Evolutionary conservation across 129 eudicot species (phyloP), one percentile per base, ranked within the genome.

Genomic region (Lactuca saligna): DNA sequence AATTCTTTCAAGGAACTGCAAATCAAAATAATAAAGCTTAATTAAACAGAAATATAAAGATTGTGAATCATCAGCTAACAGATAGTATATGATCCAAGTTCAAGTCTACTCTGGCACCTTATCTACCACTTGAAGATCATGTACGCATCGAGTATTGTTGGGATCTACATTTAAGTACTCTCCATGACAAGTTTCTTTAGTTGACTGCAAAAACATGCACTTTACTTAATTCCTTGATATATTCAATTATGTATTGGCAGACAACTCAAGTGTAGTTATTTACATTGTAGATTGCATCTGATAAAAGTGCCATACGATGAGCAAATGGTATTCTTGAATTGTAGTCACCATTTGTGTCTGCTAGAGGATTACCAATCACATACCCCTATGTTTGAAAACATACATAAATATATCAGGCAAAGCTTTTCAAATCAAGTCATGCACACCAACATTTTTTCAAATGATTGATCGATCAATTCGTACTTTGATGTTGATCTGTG

Each of bases 1-100:
- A 42, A 60, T 60, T 48, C 64, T 34, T 54, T 48, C 76, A 44
- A 71, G 68, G 60, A 59, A 71, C 76, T 71, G 44, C 48, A 59
- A 9, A 65, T 46, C 2, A 39, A 16, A 42, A 65, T 42, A 9
- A n/a, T 17, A 39, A 39, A 17, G 44, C 44, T 42, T 9, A 31
- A 20, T 37, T 57, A 31, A 25, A 13, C 8, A 8, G 29, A 44
- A 70, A 39, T 39, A 39, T 46, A 54, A 6, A 14, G 13, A 48
- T 49, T 20, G 8, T 60, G 12, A 32, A 14, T 37, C 8, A 42
- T 38, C 17, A 31, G 29, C 8, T 41, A 34, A 69, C 38, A 39
- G 7, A 8, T 8, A 39, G 46, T 39, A 39, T 8, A 8, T 6
- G 17, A 54, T 50, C 41, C 17, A 57, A 4, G 35, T 57, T 53